Evolutionary conservation across 345 rosid genomes (phyloP).

Genomic region (Aegle marmelos): DNA sequence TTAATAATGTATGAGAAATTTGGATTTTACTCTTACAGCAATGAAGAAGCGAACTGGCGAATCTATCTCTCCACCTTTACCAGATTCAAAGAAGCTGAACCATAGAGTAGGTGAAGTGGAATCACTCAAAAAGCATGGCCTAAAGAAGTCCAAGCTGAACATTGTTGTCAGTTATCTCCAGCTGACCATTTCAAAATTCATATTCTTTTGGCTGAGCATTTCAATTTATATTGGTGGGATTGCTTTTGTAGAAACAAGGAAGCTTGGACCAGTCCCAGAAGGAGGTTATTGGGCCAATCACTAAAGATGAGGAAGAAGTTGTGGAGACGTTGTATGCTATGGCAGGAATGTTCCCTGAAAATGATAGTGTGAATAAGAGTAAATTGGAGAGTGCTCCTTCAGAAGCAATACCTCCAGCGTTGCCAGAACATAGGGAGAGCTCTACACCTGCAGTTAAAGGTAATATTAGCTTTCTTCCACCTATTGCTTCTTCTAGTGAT

Average conservation of each 20-base stretch:
- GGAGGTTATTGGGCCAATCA: conserved; percentile 46
- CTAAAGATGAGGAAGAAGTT: conserved; percentile 96
- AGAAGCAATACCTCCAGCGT: conserved; percentile 26
- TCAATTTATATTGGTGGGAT: conserved; percentile 7
- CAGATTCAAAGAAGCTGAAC: conserved; percentile 54
- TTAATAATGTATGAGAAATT: conserved; percentile 16
- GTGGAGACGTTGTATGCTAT: conserved; percentile 78
- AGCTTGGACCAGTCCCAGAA: conserved; percentile 22
- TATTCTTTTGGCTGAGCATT: conserved; percentile 6
- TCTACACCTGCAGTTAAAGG: conserved; percentile 21
- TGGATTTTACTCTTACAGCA: conserved; percentile 49
- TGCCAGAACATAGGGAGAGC: conserved; percentile 24
- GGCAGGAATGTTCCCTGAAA: conserved; percentile 68
- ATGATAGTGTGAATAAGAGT: conserved; percentile 22
- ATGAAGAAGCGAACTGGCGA: conserved; percentile 74
- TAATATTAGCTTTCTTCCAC: background rate
- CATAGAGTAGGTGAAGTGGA: conserved; percentile 32
- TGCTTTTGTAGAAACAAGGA: conserved; percentile 28
- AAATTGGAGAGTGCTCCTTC: conserved; percentile 22
- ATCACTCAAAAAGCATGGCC: conserved; percentile 35
- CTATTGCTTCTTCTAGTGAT: background rate
- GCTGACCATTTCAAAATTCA: conserved; percentile 16
- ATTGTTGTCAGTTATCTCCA: conserved; percentile 39
- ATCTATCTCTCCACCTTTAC: conserved; percentile 49
- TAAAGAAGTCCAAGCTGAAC: conserved; percentile 43